These are phyloP conservation scores for Spatholobus suberectus DNA, from an alignment of 306 rosid species.

Conservation along the genomic window DNA sequence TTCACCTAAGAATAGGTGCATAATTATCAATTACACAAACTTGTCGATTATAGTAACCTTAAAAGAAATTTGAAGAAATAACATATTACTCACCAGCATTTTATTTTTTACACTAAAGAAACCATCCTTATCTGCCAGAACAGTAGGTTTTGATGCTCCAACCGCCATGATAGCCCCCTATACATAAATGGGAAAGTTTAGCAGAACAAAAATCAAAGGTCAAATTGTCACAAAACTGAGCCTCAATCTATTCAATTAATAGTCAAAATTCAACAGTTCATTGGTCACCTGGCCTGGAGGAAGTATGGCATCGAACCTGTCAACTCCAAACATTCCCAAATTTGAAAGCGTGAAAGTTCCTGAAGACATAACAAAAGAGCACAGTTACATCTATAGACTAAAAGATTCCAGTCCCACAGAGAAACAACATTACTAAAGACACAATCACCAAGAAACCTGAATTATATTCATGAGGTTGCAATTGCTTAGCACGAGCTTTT, in stretches of 20 bases:
- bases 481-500: slow-evolving; percentile 90
- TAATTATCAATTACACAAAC: background rate
- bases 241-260: slow-evolving; percentile 10
- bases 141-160: slow-evolving; percentile 93
- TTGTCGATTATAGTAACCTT: background rate
- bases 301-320: slow-evolving; percentile 92
- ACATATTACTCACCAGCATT: slow-evolving; percentile 75
- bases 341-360: slow-evolving; percentile 97
- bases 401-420: slow-evolving; percentile 6
- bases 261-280: slow-evolving; percentile 7
- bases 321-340: slow-evolving; percentile 97
- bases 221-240: slow-evolving; percentile 8
- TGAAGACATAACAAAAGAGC: slow-evolving; percentile 35
- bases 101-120: slow-evolving; percentile 79
- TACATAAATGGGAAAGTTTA: slow-evolving; percentile 37
- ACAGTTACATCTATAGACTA: background rate
- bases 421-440: background rate
- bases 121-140: slow-evolving; percentile 74
- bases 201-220: background rate
- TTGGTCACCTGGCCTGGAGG: slow-evolving; percentile 94
- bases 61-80: background rate
- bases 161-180: slow-evolving; percentile 99
- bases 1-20: background rate
- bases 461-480: slow-evolving; percentile 90
- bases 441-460: slow-evolving; percentile 59